Evolutionary conservation across 2,329 filamentous ascomycete genomes (phyloP).

Genomic region (Mycocentrospora acerina): DNA sequence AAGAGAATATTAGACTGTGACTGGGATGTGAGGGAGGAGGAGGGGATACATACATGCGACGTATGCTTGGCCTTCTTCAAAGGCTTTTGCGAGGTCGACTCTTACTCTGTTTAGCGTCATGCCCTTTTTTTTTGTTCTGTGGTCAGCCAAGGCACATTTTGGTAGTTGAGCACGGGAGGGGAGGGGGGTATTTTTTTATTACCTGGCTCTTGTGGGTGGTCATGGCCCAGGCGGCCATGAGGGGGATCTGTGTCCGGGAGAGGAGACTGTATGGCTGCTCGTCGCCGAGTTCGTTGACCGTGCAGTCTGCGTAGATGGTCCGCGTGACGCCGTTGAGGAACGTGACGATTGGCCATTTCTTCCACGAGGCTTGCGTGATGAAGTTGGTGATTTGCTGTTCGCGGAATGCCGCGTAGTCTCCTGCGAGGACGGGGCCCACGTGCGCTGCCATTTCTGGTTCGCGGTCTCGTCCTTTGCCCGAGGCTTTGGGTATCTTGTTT

Average conservation of each 20-base stretch:
- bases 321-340: constrained; percentile 53
- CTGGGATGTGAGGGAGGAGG: no score
- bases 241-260: constrained; percentile 62
- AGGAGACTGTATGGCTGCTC: constrained; percentile 51
- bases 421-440: constrained; percentile 25
- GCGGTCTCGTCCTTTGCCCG: background rate
- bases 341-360: constrained; percentile 54
- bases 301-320: constrained; percentile 56
- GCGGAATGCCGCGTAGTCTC: constrained; percentile 43
- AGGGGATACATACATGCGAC: constrained; percentile 50
- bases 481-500: constrained; percentile 28
- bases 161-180: background rate
- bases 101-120: constrained; percentile 62
- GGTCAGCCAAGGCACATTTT: background rate
- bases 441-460: background rate
- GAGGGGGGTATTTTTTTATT: background rate
- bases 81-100: constrained; percentile 55
- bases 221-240: constrained; percentile 63
- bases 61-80: constrained; percentile 62
- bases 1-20: no score
- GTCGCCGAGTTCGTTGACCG: constrained; percentile 51
- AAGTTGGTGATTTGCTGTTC: constrained; percentile 45
- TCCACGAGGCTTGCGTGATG: constrained; percentile 34
- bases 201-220: constrained; percentile 60
- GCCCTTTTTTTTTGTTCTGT: constrained; percentile 47